Base-by-base conservation (phyloP, 345 rosid species). In the Lagerstroemia speciosa region DNA sequence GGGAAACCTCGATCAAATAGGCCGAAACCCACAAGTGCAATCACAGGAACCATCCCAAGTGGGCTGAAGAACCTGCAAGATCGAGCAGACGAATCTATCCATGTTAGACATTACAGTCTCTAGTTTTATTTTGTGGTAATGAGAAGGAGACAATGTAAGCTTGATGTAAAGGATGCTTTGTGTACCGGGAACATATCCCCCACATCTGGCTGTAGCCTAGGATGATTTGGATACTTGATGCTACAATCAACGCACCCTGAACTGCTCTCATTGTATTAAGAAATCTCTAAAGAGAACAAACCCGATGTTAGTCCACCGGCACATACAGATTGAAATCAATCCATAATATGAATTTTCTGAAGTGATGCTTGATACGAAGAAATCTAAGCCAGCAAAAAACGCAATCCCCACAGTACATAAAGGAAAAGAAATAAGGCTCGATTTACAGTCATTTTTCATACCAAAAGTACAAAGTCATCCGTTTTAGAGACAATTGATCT, bases 1-100 rank as follows among this genome's bases (percentile, higher is more conserved):
- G 98, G 97, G 84, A 94, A 94, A 73, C 99, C 99, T 82, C 97
- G 87, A 67, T 94, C 93, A 82, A 94, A 94, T 73, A 94, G 78
- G 26, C 99, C 99, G 62, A 94, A 94, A 62, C 97, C 99, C 6
- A 82, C 93, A 68, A 94, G 78, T 31, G 99, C 80, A 71, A 94
- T 88, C 30, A 94, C 99, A 43, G 98, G 99, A 83, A 86, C 98
- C 99, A 94, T 89, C 72, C 96, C 96, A 71, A 94, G 85, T 14
- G 99, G 99, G 72, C 99, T 94, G 69, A 91, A 94, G 83, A 94
- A 94, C 85, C 99, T 94, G 91, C 27, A 79, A 65, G 32, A 6
- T 20, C 62, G 29, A 77, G 14, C 30, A 27, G 17, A 27, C 12
- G 32, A 20, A 36, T 16, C 19, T 38, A 12, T 64, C 46, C 26